Base-by-base conservation (phyloP, 2,329 filamentous ascomycete genomes). In the Tolypocladium sp. region DNA sequence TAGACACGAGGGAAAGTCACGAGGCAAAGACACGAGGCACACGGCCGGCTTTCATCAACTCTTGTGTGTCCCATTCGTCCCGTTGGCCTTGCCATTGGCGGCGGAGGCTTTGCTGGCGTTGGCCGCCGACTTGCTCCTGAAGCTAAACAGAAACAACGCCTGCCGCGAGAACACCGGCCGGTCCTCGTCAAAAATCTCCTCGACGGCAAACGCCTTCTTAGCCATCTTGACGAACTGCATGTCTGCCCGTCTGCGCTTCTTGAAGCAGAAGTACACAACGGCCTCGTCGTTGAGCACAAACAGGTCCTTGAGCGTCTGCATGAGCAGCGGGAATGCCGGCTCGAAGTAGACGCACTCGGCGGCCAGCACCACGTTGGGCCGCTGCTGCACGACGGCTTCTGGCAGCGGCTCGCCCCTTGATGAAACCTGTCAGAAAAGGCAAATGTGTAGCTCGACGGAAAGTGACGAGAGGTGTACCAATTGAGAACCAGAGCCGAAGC, bases 281-380 rank as follows among this genome's bases (percentile, higher is more conserved):
- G 83, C 82, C 51, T 78, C 72, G 27, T 88, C 88, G 71, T 88
- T 92, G 51, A 92, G 81, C 20, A 83, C 82, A 63, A 96, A 79
- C 55, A 97, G 79, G 63, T 90, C 85, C 60, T 83, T 78, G 64
- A 97, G 76, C 7, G 93, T 97, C 63, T 85, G 77, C 69, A 94
- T 82, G 54, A 99, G 81, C 40, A 97, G 79, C 37, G 93, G 92
- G 69, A 97, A 97, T 1, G 94, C 91, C 3, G 93, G 92, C 74
- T 97, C 94, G 72, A 96, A 96, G 77, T 97, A 99, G 55, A 96
- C 92, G 74, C 93, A 97, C 73, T 97, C 94, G 46, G 92, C 93
- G 4, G 94, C 94, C n/a, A 97, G 82, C 59, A 99, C 86, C 58
- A 96, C 79, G 67, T 92, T 86, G 22, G 92, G 91, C 62, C 83